Conservation (phyloP, 1,284 basidiomycete species). For the Ustilago tritici region DNA sequence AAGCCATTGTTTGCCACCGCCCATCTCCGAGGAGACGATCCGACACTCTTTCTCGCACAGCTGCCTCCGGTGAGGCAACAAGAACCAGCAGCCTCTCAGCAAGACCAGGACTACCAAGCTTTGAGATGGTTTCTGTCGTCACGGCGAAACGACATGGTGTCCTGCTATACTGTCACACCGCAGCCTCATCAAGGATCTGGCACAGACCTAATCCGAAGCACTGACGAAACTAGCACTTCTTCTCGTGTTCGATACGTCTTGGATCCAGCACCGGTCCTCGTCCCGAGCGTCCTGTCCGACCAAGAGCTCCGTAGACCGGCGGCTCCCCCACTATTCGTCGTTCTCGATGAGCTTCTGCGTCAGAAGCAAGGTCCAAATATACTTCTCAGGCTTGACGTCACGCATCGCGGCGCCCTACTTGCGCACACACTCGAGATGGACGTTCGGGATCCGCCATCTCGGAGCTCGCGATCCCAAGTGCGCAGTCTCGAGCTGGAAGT, state of each 20-base stretch:
- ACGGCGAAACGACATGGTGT: conserved; percentile 15
- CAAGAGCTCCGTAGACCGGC: not conserved
- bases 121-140: conserved; percentile 20
- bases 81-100: not conserved
- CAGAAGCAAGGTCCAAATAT: not conserved
- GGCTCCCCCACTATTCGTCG: conserved; percentile 10
- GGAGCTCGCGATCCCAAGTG: not conserved
- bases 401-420: conserved; percentile 15
- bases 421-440: conserved; percentile 3
- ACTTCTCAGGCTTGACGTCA: conserved; percentile 13
- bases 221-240: not conserved
- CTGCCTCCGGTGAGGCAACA: not conserved
- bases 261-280: conserved; percentile 15
- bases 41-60: conserved; percentile 17
- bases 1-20: conserved; percentile 25
- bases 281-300: not conserved
- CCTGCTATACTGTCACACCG: conserved; percentile 18
- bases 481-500: conserved; percentile 1
- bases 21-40: conserved; percentile 49
- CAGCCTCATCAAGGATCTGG: not conserved
- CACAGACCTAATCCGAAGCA: not conserved
- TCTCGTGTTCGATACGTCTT: conserved; percentile 4
- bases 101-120: not conserved
- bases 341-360: conserved; percentile 4
- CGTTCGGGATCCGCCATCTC: not conserved